Evolutionary conservation across 192 early-diverging fungal species (phyloP).

Genomic region (Rhizoclosmatium globosum): DNA sequence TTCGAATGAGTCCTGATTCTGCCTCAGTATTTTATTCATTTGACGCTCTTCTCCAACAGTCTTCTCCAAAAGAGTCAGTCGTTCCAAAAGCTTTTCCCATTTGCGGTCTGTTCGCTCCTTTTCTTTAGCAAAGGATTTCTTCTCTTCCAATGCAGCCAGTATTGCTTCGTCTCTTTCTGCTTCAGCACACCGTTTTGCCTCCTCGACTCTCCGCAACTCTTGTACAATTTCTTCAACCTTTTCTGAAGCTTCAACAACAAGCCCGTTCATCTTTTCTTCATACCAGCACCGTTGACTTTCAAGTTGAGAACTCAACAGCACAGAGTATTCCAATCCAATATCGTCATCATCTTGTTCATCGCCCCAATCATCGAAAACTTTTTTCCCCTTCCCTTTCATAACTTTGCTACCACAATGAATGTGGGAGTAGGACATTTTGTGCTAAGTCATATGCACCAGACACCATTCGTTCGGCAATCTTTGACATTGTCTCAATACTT

Average conservation of each 20-base stretch:
- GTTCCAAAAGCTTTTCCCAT: slow-evolving; percentile 66
- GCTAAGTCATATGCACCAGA: too few relatives aligned
- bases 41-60: slow-evolving; percentile 77
- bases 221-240: slow-evolving; percentile 1
- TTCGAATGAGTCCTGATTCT: slow-evolving; percentile 73
- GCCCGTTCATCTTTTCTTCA: slow-evolving; percentile 72
- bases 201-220: slow-evolving; percentile 17
- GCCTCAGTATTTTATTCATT: slow-evolving; percentile 62
- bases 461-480: too few relatives aligned
- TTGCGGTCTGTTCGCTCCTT: slow-evolving; percentile 57
- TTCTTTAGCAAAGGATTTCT: not conserved
- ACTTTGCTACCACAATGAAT: too few relatives aligned
- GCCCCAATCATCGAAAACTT: too few relatives aligned
- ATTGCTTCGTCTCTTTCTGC: slow-evolving; percentile 15
- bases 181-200: slow-evolving; percentile 20
- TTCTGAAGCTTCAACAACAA: slow-evolving; percentile 20
- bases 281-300: slow-evolving; percentile 89
- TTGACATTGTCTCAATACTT: too few relatives aligned
- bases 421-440: too few relatives aligned
- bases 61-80: slow-evolving; percentile 58
- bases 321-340: slow-evolving; percentile 81
- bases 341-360: slow-evolving; percentile 58
- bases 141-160: not conserved
- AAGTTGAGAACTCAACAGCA: slow-evolving; percentile 83
- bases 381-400: too few relatives aligned